A percentile compares a stretch with the other conserved stretches of the same genome.
Conservation (phyloP, 2,329 filamentous ascomycete species). For the Neofusicoccum umdonicola region DNA sequence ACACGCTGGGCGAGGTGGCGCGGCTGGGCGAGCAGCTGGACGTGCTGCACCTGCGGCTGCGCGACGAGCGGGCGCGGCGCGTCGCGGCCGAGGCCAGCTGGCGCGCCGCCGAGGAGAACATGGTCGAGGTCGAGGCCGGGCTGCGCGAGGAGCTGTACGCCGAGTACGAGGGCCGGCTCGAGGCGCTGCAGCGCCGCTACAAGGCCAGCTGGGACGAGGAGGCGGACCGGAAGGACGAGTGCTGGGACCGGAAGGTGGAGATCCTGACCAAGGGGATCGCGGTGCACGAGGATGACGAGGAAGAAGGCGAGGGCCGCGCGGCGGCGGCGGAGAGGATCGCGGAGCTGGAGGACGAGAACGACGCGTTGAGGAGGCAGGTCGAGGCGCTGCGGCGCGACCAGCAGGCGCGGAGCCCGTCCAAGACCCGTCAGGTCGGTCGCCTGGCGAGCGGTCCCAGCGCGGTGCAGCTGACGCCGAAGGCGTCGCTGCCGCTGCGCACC, state of each 20-base stretch:
- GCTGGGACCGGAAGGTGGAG: constrained; percentile 85
- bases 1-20: constrained; percentile 75
- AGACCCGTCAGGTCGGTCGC: not conserved
- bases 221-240: constrained; percentile 72
- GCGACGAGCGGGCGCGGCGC: constrained; percentile 68
- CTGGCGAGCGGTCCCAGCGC: not conserved
- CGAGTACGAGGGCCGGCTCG: constrained; percentile 79
- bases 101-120: constrained; percentile 59
- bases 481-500: not conserved
- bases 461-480: not conserved
- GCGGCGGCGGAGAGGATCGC: constrained; percentile 28
- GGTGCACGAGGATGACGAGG: constrained; percentile 43
- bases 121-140: constrained; percentile 76
- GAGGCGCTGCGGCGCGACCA: constrained; percentile 42
- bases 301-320: constrained; percentile 34
- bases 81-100: constrained; percentile 72
- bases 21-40: constrained; percentile 78
- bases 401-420: constrained; percentile 21
- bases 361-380: constrained; percentile 39
- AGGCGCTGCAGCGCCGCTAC: constrained; percentile 76
- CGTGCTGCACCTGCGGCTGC: constrained; percentile 65
- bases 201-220: constrained; percentile 75
- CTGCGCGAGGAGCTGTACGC: constrained; percentile 84
- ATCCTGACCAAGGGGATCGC: constrained; percentile 52
- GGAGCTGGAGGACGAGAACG: constrained; percentile 48